These are phyloP conservation scores for Colletotrichum sp. DNA, from an alignment of 2,329 filamentous ascomycete genomes.

Conservation along the genomic window DNA sequence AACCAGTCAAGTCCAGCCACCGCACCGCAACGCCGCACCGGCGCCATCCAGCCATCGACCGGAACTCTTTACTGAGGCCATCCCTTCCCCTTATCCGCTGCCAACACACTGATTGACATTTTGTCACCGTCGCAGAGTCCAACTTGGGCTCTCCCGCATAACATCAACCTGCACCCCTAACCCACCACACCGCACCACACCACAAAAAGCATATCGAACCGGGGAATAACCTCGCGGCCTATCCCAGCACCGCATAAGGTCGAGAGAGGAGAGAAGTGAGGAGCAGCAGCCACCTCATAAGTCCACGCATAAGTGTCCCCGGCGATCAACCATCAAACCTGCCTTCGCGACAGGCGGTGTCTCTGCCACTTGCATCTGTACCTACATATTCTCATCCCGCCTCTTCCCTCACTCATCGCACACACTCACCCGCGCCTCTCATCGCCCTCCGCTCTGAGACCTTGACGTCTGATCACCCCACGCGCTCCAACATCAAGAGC, in stretches of 20 bases:
- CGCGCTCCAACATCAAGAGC: background rate
- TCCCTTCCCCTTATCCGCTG: background rate
- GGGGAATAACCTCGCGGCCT: background rate
- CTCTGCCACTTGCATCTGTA: background rate
- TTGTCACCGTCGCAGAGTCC: background rate
- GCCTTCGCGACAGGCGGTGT: background rate
- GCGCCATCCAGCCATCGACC: constrained; percentile 1
- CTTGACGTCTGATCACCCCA: background rate
- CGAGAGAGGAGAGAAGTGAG: background rate
- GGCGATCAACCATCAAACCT: background rate
- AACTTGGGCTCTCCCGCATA: background rate
- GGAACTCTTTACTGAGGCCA: background rate
- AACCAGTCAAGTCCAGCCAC: background rate
- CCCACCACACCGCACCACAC: constrained; percentile 4
- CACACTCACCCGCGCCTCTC: background rate
- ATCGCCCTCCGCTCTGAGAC: background rate
- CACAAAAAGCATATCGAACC: background rate
- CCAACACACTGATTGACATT: constrained; percentile 14
- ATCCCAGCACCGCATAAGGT: constrained; percentile 4
- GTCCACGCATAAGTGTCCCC: background rate
- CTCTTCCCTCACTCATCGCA: background rate
- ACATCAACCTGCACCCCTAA: background rate
- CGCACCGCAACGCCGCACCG: background rate
- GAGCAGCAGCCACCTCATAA: constrained; percentile 7
- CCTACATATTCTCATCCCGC: constrained; percentile 4